Base-by-base conservation (phyloP, 768 basidiomycete species). In the Strobilomyces confusus region DNA sequence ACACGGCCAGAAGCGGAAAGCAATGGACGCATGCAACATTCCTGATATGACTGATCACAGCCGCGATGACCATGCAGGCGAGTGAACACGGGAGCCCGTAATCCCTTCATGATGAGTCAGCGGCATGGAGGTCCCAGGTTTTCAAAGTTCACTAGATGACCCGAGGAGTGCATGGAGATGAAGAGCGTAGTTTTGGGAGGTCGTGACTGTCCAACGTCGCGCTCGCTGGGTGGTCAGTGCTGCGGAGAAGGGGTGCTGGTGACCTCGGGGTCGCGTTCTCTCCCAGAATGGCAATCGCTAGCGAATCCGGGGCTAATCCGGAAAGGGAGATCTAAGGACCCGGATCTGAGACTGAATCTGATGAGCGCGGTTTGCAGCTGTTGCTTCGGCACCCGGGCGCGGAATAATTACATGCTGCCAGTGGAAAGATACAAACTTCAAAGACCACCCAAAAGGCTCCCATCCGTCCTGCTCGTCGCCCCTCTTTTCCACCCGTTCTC, bases 331-430 rank as follows among this genome's bases (percentile, higher is more conserved):
- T 57, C 57, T 62, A 19, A 25, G 19, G 45, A 65, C 58, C 62
- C 30, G 58, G 61, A 70, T 68, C 69, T 70, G 55, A 34, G 40
- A 54, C 55, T 56, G 51, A 61, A 68, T 66, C 64, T 69, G 64
- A 64, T 58, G 69, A 67, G 67, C 68, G 65, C 69, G 65, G 69
- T 70, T 70, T 69, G 66, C 51, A 55, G 58, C 56, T 68, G 67
- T 68, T 68, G 61, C 67, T 56, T 69, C 69, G 69, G 68, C 69
- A 71, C 67, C 68, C 66, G 68, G 66, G 67, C 65, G 62, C 68
- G 68, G 69, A 69, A 71, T 69, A 69, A 69, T 71, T 71, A 66
- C 68, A 64, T 61, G 69, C 62, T 59, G 58, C 62, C 61, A 63
- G 60, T 63, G 54, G 61, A 69, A 64, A 69, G 68, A 69, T 69